These are phyloP conservation scores for Rhodotorula glutinis DNA, from an alignment of 1,284 basidiomycete species.

Conservation along the genomic window DNA sequence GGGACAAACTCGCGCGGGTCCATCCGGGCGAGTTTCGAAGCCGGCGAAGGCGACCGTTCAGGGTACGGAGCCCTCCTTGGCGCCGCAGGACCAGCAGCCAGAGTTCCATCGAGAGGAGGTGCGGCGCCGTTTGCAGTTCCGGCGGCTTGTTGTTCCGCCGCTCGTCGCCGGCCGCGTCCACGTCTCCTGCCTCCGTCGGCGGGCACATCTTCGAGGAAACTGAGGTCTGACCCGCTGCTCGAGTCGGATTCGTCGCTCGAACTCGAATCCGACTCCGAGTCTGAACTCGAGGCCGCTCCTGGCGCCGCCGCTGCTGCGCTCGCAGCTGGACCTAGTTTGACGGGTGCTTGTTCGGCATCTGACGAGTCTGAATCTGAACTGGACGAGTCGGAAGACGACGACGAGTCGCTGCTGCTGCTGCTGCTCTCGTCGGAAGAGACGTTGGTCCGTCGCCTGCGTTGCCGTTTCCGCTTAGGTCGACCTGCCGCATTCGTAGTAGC, in stretches of 20 bases:
- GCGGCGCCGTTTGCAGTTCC: background rate
- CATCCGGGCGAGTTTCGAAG: background rate
- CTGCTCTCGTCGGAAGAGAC: slow-evolving; percentile 12
- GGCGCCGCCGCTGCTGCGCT: background rate
- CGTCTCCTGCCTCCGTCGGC: slow-evolving; percentile 15
- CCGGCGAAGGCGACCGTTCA: slow-evolving; percentile 27
- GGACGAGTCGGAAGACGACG: slow-evolving; percentile 14
- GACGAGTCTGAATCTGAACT: background rate
- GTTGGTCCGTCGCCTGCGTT: slow-evolving; percentile 28
- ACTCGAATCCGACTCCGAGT: background rate
- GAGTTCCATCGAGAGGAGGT: too few species aligned
- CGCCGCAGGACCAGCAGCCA: too few species aligned
- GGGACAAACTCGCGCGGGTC: slow-evolving; percentile 33
- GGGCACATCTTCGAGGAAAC: slow-evolving; percentile 23
- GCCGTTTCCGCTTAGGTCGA: slow-evolving; percentile 37
- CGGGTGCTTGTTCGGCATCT: background rate
- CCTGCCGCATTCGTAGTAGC: slow-evolving; percentile 24
- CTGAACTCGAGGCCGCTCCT: background rate
- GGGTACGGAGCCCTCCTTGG: slow-evolving; percentile 25
- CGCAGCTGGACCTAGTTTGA: background rate
- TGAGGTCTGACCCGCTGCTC: slow-evolving; percentile 18
- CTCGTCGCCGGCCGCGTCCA: slow-evolving; percentile 10
- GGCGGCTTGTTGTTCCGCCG: background rate
- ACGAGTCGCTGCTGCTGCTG: too few species aligned
- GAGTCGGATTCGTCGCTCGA: slow-evolving; percentile 9